Evolutionary conservation across 306 rosid genomes (phyloP), one percentile per base, ranked within the genome.

Genomic region (Pueraria montana): DNA sequence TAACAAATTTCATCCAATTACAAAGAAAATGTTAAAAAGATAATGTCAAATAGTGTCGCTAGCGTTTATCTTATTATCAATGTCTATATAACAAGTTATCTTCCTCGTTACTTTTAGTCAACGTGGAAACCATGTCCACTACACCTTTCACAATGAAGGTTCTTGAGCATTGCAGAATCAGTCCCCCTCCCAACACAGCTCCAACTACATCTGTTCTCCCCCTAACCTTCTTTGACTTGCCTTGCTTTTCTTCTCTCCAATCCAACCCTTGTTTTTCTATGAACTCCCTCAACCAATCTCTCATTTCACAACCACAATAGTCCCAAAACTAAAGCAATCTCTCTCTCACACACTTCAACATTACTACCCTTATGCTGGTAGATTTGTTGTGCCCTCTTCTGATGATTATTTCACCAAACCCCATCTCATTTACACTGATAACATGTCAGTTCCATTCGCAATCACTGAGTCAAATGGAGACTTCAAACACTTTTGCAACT

Each of bases 221-320:
- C 10, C 66, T 90, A 42, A 88, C 94, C 13, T 90, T 88, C 79
- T 72, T 88, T 1, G 94, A 88, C 83, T 67, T 87, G 20, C 91
- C 94, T 36, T 91, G 92, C 94, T 91, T 34, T 86, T 89, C 82
- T 91, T 83, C 91, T 85, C 91, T 73, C 92, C 91, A 66, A 79
- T 61, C 82, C 76, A 83, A 55, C 89, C 89, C 53, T 80, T 88
- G 5, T 87, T 88, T 73, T 82, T 91, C 87, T 91, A 83, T 32
- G 70, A 89, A 5, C 59, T 80, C 71, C 89, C 42, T 38, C 42
- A 38, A 0, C 8, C 88, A 36, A 72, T 12, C 30, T 40, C 77
- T 14, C 55, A 86, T 34, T 84, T 88, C 89, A 84, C 77, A 6
- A 23, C 56, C 82, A 83, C 18, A 16, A 23, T 68, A 14, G 36